These are phyloP conservation scores for Phytophthora quininea DNA, from an alignment of 352 stramenopile genomes.

Conservation along the genomic window DNA sequence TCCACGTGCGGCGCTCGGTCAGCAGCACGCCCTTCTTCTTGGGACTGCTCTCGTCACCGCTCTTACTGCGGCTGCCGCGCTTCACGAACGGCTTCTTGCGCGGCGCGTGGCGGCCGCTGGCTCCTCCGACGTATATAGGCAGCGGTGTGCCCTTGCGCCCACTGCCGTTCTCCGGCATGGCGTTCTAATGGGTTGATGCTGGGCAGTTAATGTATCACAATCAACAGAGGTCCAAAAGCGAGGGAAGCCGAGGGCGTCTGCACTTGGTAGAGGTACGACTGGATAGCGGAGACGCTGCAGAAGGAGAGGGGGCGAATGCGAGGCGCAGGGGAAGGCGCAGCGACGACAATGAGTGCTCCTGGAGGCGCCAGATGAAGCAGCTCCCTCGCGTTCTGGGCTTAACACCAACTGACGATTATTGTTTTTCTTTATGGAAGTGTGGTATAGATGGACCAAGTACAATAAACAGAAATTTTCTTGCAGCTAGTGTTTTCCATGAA, in stretches of 20 bases:
- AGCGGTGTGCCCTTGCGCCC: constrained; percentile 46
- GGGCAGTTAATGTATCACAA: neutral
- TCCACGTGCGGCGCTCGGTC: constrained; percentile 42
- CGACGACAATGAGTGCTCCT: too few species aligned
- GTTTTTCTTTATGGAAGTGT: too few species aligned
- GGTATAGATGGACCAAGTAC: neutral
- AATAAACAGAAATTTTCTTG: neutral
- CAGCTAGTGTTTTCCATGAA: too few species aligned
- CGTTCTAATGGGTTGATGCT: neutral
- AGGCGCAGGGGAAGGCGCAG: too few species aligned
- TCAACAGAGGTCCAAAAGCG: neutral
- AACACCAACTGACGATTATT: neutral
- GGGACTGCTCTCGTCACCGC: constrained; percentile 21
- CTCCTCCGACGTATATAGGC: constrained; percentile 39
- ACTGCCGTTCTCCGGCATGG: constrained; percentile 35
- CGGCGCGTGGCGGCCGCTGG: constrained; percentile 28
- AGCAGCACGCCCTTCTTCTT: constrained; percentile 18
- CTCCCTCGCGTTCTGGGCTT: neutral
- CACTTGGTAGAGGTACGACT: neutral
- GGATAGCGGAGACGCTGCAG: neutral
- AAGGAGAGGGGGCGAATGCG: neutral
- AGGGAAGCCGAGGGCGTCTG: neutral
- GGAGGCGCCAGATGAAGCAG: neutral
- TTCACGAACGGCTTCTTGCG: constrained; percentile 42
- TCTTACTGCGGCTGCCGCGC: constrained; percentile 36